A percentile compares a stretch with the other conserved stretches of the same genome.
phyloP scores from a whole-genome alignment of 192 early-diverging fungal species.

The Gamsiella multidivaricata region DNA sequence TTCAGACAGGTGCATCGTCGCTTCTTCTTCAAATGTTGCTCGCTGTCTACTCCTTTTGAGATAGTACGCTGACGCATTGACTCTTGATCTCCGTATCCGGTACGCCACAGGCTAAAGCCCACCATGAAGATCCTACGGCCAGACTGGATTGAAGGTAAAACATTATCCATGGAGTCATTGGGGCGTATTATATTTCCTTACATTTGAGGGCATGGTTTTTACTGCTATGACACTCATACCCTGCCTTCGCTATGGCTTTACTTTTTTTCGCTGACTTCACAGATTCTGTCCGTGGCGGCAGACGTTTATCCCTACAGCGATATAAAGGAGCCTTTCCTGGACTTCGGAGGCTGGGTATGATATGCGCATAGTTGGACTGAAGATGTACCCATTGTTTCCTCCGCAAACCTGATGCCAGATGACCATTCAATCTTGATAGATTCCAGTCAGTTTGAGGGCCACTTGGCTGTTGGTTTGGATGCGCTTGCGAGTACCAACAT shows the following conservation, averaged over 20 bases:
- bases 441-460: not conserved
- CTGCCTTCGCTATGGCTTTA: too few relatives aligned
- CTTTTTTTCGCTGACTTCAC: not conserved
- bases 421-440: not conserved
- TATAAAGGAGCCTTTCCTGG: conserved; percentile 31
- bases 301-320: conserved; percentile 15
- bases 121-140: conserved; percentile 39
- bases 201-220: not conserved
- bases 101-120: conserved; percentile 1
- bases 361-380: too few relatives aligned
- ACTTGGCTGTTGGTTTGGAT: conserved; percentile 20
- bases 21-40: too few relatives aligned
- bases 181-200: not conserved
- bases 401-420: not conserved
- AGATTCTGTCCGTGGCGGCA: conserved; percentile 25
- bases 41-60: too few relatives aligned
- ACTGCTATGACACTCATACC: not conserved
- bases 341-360: conserved; percentile 19
- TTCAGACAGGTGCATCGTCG: not conserved
- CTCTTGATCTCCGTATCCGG: not conserved
- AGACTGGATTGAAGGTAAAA: conserved; percentile 45
- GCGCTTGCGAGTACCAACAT: conserved; percentile 27
- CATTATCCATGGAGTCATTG: not conserved
- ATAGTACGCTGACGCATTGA: too few relatives aligned
- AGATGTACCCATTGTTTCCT: not conserved